A percentile compares a stretch with the other conserved stretches of the same genome.
These are phyloP conservation scores for Coniella lustricola DNA, from an alignment of 2,329 filamentous ascomycete species.

Conservation along the genomic window DNA sequence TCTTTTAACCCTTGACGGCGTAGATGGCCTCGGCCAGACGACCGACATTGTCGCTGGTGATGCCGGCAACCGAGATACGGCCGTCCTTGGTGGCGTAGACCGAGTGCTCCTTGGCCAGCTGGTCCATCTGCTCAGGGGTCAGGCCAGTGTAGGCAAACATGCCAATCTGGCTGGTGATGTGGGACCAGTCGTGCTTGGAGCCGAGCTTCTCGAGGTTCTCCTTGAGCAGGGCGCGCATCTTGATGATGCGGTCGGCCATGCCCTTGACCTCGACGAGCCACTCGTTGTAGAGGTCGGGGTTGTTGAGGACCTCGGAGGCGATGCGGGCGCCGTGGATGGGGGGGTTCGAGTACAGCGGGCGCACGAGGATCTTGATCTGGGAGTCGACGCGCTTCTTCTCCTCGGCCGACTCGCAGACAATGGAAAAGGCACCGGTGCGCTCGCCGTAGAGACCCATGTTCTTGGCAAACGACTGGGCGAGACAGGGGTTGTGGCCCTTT, in stretches of 20 bases:
- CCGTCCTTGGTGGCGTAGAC: slow-evolving; percentile 96
- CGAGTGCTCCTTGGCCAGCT: slow-evolving; percentile 87
- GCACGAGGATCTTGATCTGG: slow-evolving; percentile 96
- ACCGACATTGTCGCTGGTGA: slow-evolving; percentile 71
- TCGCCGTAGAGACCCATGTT: slow-evolving; percentile 99
- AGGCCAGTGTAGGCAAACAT: slow-evolving; percentile 99
- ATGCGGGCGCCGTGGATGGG: slow-evolving; percentile 94
- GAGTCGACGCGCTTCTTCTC: slow-evolving; percentile 96
- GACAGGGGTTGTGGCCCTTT: slow-evolving; percentile 80
- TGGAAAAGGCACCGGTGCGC: slow-evolving; percentile 93
- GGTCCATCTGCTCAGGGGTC: slow-evolving; percentile 83
- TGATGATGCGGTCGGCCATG: slow-evolving; percentile 99
- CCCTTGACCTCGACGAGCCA: slow-evolving; percentile 96
- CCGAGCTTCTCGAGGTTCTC: slow-evolving; percentile 91
- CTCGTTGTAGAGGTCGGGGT: slow-evolving; percentile 76
- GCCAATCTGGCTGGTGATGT: slow-evolving; percentile 98
- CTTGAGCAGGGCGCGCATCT: slow-evolving; percentile 91
- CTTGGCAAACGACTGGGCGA: slow-evolving; percentile 96
- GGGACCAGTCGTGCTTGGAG: slow-evolving; percentile 95
- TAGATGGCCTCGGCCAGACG: slow-evolving; percentile 77
- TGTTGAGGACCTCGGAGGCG: slow-evolving; percentile 85
- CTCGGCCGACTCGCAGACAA: slow-evolving; percentile 75
- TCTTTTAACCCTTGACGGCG: slow-evolving; percentile 63
- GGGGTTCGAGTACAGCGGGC: slow-evolving; percentile 96
- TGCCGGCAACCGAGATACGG: slow-evolving; percentile 78